These are phyloP conservation scores for Mucor irregularis DNA, from an alignment of 371 early-diverging fungal species.

Conservation along the genomic window DNA sequence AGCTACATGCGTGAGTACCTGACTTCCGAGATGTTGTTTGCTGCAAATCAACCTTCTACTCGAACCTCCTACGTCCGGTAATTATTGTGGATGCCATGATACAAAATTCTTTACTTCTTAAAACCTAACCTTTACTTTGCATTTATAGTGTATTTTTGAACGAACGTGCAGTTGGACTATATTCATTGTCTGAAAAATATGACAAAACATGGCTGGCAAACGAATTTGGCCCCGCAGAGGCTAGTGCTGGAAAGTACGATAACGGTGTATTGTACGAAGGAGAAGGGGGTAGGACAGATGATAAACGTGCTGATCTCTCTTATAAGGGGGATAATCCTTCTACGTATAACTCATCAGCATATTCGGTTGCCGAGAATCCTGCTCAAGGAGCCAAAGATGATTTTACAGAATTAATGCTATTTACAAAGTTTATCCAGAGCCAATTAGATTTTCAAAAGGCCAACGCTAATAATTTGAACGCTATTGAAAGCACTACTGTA, in stretches of 20 bases:
- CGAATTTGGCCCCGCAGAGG: slow-evolving; percentile 24
- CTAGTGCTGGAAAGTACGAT: background rate
- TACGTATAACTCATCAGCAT: slow-evolving; percentile 15
- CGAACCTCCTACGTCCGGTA: slow-evolving; percentile 31
- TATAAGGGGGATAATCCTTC: slow-evolving; percentile 23
- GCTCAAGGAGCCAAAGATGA: slow-evolving; percentile 2
- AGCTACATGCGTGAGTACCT: slow-evolving; percentile 49
- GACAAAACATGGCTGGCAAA: slow-evolving; percentile 33
- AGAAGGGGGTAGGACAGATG: slow-evolving; percentile 9
- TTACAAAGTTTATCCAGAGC: slow-evolving; percentile 32
- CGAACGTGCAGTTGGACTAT: slow-evolving; percentile 30
- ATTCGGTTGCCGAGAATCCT: slow-evolving; percentile 22
- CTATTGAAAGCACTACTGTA: background rate
- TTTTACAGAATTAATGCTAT: slow-evolving; percentile 15
- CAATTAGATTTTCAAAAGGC: slow-evolving; percentile 21
- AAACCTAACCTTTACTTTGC: background rate
- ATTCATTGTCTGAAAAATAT: slow-evolving; percentile 32
- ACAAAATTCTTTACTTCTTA: background rate
- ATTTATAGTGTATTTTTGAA: slow-evolving; percentile 36
- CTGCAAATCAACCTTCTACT: slow-evolving; percentile 25
- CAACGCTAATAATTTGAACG: background rate
- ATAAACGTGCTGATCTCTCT: slow-evolving; percentile 21
- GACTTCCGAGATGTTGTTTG: slow-evolving; percentile 23
- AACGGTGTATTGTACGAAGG: slow-evolving; percentile 32
- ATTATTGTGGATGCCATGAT: too few relatives aligned